Evolutionary conservation across 768 basidiomycete species (phyloP).

Genomic region (Hirschioporus abietinus): DNA sequence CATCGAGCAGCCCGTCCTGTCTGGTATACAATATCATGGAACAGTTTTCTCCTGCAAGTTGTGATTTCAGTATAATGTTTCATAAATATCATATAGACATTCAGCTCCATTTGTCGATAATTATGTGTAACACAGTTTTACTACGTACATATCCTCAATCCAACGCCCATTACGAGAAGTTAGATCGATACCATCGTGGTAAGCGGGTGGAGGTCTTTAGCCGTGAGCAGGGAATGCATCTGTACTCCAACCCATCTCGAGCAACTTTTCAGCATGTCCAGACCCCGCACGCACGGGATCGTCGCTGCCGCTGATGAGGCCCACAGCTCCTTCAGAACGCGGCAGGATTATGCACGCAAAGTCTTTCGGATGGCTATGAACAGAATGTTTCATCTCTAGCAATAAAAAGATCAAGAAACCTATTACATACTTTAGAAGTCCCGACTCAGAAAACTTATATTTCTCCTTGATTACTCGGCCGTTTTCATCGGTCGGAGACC

Average conservation of each 20-base stretch:
- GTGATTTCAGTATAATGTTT: too few species aligned
- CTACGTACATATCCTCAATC: too few species aligned
- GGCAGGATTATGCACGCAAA: not conserved
- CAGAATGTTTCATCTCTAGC: not conserved
- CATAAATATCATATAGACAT: too few species aligned
- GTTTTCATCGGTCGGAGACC: not conserved
- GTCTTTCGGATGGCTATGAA: constrained; percentile 2
- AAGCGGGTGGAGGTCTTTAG: not conserved
- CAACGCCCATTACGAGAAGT: too few species aligned
- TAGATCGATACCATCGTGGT: not conserved
- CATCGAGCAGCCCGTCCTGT: constrained; percentile 83
- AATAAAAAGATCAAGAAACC: not conserved
- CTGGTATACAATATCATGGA: not conserved
- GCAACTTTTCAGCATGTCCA: not conserved
- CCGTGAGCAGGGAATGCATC: too few species aligned
- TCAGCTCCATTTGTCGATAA: too few species aligned
- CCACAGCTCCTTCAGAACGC: not conserved
- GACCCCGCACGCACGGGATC: not conserved
- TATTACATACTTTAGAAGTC: not conserved
- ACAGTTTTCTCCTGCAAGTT: too few species aligned
- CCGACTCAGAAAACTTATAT: not conserved
- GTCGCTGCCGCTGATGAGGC: not conserved
- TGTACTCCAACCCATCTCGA: not conserved
- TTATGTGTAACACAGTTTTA: too few species aligned
- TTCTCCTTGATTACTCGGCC: not conserved